phyloP scores from a whole-genome alignment of 2,329 filamentous ascomycete species.

The Botrytis galanthina region DNA sequence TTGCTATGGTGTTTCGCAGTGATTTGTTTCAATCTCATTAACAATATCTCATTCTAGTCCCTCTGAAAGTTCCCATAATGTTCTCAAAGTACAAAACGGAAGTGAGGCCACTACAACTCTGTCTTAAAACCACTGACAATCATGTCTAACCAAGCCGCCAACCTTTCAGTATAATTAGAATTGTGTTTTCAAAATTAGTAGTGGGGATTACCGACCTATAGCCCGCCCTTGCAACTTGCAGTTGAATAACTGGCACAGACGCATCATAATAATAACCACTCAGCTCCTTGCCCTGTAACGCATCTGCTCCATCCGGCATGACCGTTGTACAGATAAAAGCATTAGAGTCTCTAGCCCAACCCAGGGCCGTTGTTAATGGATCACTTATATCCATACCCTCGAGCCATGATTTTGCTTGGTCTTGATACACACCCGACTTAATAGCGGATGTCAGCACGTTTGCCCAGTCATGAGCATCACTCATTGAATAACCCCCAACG shows the following conservation, averaged over 20 bases:
- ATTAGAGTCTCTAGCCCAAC: slow-evolving; percentile 65
- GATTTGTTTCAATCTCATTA: neutral
- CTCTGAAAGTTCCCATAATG: neutral
- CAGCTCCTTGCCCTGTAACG: slow-evolving; percentile 59
- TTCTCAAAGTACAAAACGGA: too few species aligned
- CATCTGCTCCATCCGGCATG: slow-evolving; percentile 58
- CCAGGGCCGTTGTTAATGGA: slow-evolving; percentile 54
- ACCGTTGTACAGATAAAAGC: slow-evolving; percentile 60
- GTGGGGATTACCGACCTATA: slow-evolving; percentile 46
- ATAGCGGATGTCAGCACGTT: slow-evolving; percentile 55
- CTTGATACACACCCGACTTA: slow-evolving; percentile 52
- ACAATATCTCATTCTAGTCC: neutral
- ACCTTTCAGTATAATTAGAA: slow-evolving; percentile 30
- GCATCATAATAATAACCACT: slow-evolving; percentile 61
- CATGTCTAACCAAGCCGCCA: slow-evolving; percentile 65
- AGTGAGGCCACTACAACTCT: slow-evolving; percentile 25
- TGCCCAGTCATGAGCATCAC: slow-evolving; percentile 55
- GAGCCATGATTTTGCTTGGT: slow-evolving; percentile 53
- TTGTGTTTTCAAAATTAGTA: neutral
- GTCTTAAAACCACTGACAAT: slow-evolving; percentile 46
- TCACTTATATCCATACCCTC: slow-evolving; percentile 55
- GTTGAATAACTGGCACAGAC: slow-evolving; percentile 62
- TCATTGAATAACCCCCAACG: slow-evolving; percentile 54
- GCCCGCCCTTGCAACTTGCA: slow-evolving; percentile 66
- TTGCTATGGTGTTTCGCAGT: neutral